These are phyloP conservation scores for Canariomyces notabilis DNA, from an alignment of 2,329 filamentous ascomycete species.

Conservation along the genomic window DNA sequence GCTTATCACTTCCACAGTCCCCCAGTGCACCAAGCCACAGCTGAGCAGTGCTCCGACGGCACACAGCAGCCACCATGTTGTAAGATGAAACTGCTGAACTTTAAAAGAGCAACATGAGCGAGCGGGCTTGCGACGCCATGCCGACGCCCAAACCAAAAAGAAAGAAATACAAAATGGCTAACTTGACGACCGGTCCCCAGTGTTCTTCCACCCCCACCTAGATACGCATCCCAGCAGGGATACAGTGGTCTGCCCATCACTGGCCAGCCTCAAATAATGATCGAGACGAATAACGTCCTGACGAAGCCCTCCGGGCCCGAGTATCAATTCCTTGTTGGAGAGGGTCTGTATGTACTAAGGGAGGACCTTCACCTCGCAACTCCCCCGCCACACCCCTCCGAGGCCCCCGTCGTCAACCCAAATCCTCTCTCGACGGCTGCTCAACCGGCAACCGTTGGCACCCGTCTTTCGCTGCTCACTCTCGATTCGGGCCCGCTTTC, in stretches of 20 bases:
- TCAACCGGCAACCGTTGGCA: conserved; percentile 77
- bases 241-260: conserved; percentile 68
- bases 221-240: conserved; percentile 70
- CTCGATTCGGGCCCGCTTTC: conserved; percentile 58
- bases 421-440: conserved; percentile 87
- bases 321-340: conserved; percentile 86
- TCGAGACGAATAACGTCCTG: conserved; percentile 91
- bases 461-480: conserved; percentile 73
- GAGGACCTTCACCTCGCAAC: conserved; percentile 91
- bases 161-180: conserved; percentile 15
- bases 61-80: conserved; percentile 16
- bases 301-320: conserved; percentile 75
- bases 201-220: conserved; percentile 79
- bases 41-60: conserved; percentile 3
- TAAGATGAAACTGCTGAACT: conserved; percentile 15
- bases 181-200: conserved; percentile 37
- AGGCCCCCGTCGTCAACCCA: conserved; percentile 78
- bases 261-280: conserved; percentile 65
- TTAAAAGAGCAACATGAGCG: neutral
- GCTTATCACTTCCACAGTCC: too few species aligned
- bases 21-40: neutral
- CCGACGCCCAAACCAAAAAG: too few species aligned
- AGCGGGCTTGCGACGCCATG: neutral
- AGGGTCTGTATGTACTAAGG: conserved; percentile 90
- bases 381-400: conserved; percentile 90